Evolutionary conservation across 345 rosid genomes (phyloP), one percentile per base, ranked within the genome.

Genomic region (Populus nigra): DNA sequence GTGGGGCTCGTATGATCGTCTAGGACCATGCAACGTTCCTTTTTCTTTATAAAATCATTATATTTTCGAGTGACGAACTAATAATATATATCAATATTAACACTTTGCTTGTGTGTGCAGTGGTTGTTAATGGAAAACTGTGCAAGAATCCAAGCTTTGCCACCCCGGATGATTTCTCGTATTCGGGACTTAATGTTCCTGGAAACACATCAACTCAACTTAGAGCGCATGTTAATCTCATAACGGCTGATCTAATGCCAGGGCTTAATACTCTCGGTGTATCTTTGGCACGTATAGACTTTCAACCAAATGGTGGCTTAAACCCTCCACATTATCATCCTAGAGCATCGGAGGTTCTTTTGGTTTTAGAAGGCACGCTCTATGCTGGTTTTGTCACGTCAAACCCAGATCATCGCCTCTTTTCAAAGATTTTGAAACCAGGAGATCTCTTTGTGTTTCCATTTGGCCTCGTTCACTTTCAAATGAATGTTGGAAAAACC

Each of bases 301-400:
- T 35, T 1, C 71, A 75, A 16, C 71, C 80, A 22, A 29, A 77
- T 50, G 81, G 81, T 5, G 67, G 79, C 31, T 29, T 65, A 47
- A 78, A 78, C 68, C 81, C 81, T 33, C 81, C 76, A 8, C 81
- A 78, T 35, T 35, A 23, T 27, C 82, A 79, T 38, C 82, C 82
- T 10, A 74, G 78, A 4, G 82, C 68, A 50, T 41, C 78, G 11
- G 78, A 79, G 50, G 29, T 79, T 61, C 75, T 79, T 2, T 0
- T 62, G 15, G 75, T 68, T 50, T 5, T 59, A 6, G 55, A 79
- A 12, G 82, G 82, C 13, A 23, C 39, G 0, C 53, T 69, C 16
- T 69, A 74, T 2, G 75, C 65, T 47, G 81, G 81, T 0, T 78
- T 78, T 18, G 67, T 78, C 16, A 78, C 81, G 9, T 65, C 81